Base-by-base conservation (phyloP, 441 rosid genomes). In the Erodium trifolium region DNA sequence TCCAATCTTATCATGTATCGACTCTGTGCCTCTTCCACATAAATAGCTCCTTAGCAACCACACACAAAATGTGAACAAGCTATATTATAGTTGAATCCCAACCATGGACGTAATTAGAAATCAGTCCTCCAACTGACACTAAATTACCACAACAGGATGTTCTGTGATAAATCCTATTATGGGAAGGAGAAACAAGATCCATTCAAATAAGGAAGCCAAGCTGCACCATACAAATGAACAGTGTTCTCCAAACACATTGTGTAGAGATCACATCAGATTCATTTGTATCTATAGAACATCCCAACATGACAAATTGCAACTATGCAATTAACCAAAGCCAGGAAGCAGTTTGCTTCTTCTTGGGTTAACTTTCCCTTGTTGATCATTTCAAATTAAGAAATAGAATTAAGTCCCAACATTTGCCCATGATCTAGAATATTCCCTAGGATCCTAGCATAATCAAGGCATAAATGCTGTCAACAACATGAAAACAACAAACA, bases 111-210 rank as follows among this genome's bases (percentile, higher is more conserved):
- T 17, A 17, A 17, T 57, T 18, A 17, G 63, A 57, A 57, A 18
- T 57, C 18, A 57, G 63, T 57, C 63, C 63, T 57, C 63, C 29
- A 57, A 57, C 63, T 57, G 63, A 5, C 10, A 57, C 63, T 17
- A 57, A 19, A 19, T 57, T 18, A 18, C 27, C 63, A 57, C 23
- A 6, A 57, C 63, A 55, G 27, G 62, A 16, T 55, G 62, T 14
- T 5, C 18, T 4, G 10, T 16, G 23, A 55, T 55, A 4, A 14
- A 53, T 53, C 60, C 18, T 16, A 53, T 53, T n/a, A 53, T n/a
- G 60, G 60, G 18, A 49, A 53, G 60, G 60, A 53, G 60, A 53
- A 53, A n/a, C 60, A 55, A 6, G 23, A 55, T 55, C 23, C 27
- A 55, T 16, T 37, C 41, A 14, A 55, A 55, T 9, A 55, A 55